Evolutionary conservation across 2,329 filamentous ascomycete species (phyloP), one percentile per base, ranked within the genome.

Genomic region (Cadophora sp.): DNA sequence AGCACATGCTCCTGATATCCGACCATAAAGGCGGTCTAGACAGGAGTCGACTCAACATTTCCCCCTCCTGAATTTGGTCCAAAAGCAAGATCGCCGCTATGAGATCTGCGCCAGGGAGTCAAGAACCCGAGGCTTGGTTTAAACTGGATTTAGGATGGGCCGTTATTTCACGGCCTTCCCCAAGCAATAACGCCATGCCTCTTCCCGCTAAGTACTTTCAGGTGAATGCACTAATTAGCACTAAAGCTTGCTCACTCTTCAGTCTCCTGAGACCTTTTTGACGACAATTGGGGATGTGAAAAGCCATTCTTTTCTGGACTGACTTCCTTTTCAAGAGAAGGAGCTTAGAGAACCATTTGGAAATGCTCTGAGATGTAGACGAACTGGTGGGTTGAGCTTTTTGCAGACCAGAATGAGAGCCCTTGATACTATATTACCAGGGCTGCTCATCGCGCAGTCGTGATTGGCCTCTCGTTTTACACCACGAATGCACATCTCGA

Each of bases 401-500:
- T 51, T 13, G 22, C n/a, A n/a, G 53, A 41, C 11, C 6, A 20
- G 30, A n/a, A 20, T 3, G 7, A 20, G n/a, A 30, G 45, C n/a
- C 20, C 9, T n/a, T 48, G 45, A n/a, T 48, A 4, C 4, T 4
- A 6, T 30, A 30, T 30, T 30, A 30, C 27, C 6, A 30, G 33
- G 53, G 33, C 36, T 58, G 20, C 16, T 58, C 55, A 22, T 22
- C 20, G 11, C 36, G 16, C 13, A 18, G 9, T 18, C 16, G 13
- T n/a, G 30, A 58, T 58, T 58, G 55, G 55, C 39, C 36, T 41
- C 20, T 18, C 22, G 55, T 16, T 24, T 39, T 58, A 24, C 33
- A 43, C 55, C 36, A 58, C 20, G 22, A 22, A 24, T 58, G 33
- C 30, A 41, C 47, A 59, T 59, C 60, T 33, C 53, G 30, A 63